These are phyloP conservation scores for Talaromyces sp. DNA, from an alignment of 2,329 filamentous ascomycete species.

Conservation along the genomic window DNA sequence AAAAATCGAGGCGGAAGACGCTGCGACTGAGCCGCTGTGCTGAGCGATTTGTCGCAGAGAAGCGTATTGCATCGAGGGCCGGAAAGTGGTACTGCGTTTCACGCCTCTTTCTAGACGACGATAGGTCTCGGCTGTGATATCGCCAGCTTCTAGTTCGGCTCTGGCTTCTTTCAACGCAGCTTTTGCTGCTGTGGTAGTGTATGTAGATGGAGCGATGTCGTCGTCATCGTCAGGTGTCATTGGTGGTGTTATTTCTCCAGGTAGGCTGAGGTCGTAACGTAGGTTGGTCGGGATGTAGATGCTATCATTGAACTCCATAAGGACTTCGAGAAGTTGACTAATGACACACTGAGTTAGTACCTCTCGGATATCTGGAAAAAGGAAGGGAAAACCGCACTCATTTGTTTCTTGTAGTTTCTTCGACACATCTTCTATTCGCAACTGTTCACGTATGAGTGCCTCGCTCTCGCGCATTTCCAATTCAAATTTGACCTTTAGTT, in stretches of 20 bases:
- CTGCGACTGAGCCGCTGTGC: slow-evolving; percentile 17
- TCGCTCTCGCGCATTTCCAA: slow-evolving; percentile 71
- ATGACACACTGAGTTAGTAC: neutral
- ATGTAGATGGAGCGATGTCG: slow-evolving; percentile 31
- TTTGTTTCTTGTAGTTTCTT: slow-evolving; percentile 86
- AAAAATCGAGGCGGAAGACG: slow-evolving; percentile 19
- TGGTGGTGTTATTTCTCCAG: slow-evolving; percentile 39
- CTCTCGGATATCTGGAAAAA: neutral
- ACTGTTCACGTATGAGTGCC: slow-evolving; percentile 68
- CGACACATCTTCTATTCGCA: slow-evolving; percentile 73
- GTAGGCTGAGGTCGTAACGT: slow-evolving; percentile 65
- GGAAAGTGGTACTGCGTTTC: slow-evolving; percentile 38
- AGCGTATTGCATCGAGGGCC: slow-evolving; percentile 33
- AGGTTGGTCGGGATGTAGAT: slow-evolving; percentile 71
- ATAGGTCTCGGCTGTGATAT: slow-evolving; percentile 35
- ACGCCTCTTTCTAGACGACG: slow-evolving; percentile 38
- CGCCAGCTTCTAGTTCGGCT: slow-evolving; percentile 34
- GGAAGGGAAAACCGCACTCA: slow-evolving; percentile 60
- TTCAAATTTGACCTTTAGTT: slow-evolving; percentile 77
- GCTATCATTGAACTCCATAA: slow-evolving; percentile 84
- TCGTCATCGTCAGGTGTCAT: slow-evolving; percentile 39
- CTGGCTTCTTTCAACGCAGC: slow-evolving; percentile 40
- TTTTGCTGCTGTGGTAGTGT: slow-evolving; percentile 32
- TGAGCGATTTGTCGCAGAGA: slow-evolving; percentile 33
- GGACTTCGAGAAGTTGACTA: slow-evolving; percentile 82